These are phyloP conservation scores for Daldinia concentrica DNA, from an alignment of 495 filamentous ascomycete species.

Conservation along the genomic window DNA sequence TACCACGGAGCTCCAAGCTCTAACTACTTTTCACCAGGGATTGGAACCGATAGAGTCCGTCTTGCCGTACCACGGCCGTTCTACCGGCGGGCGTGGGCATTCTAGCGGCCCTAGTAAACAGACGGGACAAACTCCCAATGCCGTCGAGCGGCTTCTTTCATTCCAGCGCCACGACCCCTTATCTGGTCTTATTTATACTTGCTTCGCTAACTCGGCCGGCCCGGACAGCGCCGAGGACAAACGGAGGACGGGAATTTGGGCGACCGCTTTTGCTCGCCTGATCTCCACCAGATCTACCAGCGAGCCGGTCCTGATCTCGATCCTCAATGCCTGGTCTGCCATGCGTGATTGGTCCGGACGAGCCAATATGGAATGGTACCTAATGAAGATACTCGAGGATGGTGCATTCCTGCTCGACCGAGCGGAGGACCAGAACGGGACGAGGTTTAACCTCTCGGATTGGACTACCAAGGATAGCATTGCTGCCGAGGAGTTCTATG, in stretches of 20 bases:
- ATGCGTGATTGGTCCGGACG: constrained; percentile 90
- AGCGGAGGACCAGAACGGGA: constrained; percentile 72
- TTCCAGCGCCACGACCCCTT: constrained; percentile 90
- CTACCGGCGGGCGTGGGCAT: constrained; percentile 61
- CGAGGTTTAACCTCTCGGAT: constrained; percentile 70
- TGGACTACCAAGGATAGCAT: constrained; percentile 75
- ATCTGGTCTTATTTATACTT: constrained; percentile 84
- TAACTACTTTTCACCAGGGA: constrained; percentile 77
- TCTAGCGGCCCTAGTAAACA: constrained; percentile 52
- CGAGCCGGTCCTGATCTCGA: constrained; percentile 72
- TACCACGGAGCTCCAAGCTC: constrained; percentile 73
- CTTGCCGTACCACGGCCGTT: constrained; percentile 71
- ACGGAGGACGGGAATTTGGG: constrained; percentile 83
- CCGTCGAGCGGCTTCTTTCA: constrained; percentile 76
- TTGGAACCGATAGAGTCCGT: constrained; percentile 84
- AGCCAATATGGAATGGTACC: constrained; percentile 87
- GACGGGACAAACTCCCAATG: constrained; percentile 62
- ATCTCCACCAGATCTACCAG: constrained; percentile 62
- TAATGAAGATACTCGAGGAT: constrained; percentile 92
- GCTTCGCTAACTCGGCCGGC: constrained; percentile 85
- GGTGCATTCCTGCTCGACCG: constrained; percentile 88
- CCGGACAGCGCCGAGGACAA: constrained; percentile 79
- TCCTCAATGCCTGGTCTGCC: constrained; percentile 84
- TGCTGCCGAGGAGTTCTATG: constrained; percentile 89
- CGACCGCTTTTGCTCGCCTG: constrained; percentile 83